Conservation (phyloP, 371 early-diverging fungal species). For the Mortierella sp. region DNA sequence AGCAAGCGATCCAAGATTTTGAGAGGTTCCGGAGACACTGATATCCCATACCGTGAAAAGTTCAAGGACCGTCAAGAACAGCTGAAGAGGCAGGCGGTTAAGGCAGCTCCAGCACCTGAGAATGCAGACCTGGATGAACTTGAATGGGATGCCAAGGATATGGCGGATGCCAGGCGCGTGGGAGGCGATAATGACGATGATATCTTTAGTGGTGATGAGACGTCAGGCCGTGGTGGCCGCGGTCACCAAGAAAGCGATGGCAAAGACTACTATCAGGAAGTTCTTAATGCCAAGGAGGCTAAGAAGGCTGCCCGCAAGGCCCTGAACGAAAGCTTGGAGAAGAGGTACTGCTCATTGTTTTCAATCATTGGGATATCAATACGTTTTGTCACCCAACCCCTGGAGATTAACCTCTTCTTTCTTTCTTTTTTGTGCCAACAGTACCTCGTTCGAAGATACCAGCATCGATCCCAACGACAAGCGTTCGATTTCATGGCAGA, state of each 20-base stretch:
- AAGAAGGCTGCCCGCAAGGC: conserved; percentile 64
- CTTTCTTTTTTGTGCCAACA: conserved; percentile 4
- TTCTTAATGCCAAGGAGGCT: conserved; percentile 61
- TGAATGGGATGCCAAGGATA: conserved; percentile 70
- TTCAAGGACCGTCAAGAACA: conserved; percentile 62
- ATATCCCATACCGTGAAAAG: conserved; percentile 81
- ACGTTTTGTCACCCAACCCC: not conserved
- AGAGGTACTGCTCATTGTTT: conserved; percentile 31
- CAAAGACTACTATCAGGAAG: conserved; percentile 71
- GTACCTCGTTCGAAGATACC: conserved; percentile 56
- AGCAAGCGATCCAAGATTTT: conserved; percentile 62
- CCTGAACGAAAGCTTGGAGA: conserved; percentile 59
- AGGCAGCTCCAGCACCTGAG: conserved; percentile 66
- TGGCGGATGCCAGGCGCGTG: conserved; percentile 57
- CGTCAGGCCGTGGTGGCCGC: conserved; percentile 43
- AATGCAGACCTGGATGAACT: conserved; percentile 75
- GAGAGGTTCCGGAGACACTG: conserved; percentile 77
- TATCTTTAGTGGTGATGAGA: conserved; percentile 33
- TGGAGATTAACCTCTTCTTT: not conserved
- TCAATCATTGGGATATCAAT: no score
- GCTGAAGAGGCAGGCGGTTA: conserved; percentile 63
- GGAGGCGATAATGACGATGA: conserved; percentile 41
- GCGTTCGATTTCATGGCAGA: conserved; percentile 88
- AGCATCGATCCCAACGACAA: conserved; percentile 66
- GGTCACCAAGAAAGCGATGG: conserved; percentile 53